These are phyloP conservation scores for Melaleuca alternifolia DNA, from an alignment of 345 rosid species.

Conservation along the genomic window DNA sequence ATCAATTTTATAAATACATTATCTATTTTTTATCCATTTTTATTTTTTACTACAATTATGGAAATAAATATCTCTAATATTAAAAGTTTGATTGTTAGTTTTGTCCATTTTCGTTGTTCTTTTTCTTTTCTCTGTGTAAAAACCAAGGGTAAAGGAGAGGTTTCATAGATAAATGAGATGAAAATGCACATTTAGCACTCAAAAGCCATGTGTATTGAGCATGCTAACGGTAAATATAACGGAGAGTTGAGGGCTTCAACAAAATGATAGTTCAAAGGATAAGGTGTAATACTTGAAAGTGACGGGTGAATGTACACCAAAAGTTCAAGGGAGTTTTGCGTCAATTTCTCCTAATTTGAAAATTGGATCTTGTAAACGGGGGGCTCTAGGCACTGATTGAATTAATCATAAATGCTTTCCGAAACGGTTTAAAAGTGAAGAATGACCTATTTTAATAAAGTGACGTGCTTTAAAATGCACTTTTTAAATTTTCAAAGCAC, in stretches of 20 bases:
- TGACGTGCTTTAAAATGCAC: neutral
- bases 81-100: neutral
- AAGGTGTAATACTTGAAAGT: neutral
- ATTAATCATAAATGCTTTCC: neutral
- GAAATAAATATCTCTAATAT: neutral
- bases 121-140: neutral
- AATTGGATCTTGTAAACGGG: neutral
- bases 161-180: neutral
- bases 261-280: neutral
- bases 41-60: neutral
- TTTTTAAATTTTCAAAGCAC: neutral
- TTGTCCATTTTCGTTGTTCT: neutral
- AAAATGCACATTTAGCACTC: neutral
- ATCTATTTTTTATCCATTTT: neutral
- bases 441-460: neutral
- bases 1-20: neutral
- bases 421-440: neutral
- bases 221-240: neutral
- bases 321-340: neutral
- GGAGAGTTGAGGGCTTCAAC: neutral
- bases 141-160: neutral
- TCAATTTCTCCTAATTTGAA: neutral
- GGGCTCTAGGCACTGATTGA: neutral
- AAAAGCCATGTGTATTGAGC: neutral
- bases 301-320: neutral